These are phyloP conservation scores for Nakaseomyces glabratus DNA, from an alignment of 1,139 yeast species.

Conservation along the genomic window DNA sequence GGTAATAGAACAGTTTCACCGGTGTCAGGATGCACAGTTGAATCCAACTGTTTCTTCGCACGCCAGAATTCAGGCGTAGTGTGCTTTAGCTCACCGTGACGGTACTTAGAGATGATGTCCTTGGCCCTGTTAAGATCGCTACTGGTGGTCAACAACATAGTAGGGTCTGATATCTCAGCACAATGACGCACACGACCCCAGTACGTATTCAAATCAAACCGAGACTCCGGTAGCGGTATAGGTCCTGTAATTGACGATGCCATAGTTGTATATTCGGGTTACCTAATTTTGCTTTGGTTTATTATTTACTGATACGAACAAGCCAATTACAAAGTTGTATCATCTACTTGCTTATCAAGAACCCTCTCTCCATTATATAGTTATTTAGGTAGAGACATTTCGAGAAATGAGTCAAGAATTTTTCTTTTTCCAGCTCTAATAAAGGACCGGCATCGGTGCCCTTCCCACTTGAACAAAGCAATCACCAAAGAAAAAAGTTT, in stretches of 20 bases:
- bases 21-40: slow-evolving; percentile 89
- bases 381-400: no score
- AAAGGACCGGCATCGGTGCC: no score
- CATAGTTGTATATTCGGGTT: no score
- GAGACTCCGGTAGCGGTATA: slow-evolving; percentile 67
- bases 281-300: no score
- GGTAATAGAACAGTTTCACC: slow-evolving; percentile 89
- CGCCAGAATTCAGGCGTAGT: slow-evolving; percentile 84
- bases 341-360: no score
- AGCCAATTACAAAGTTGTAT: no score
- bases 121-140: slow-evolving; percentile 58
- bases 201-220: slow-evolving; percentile 69
- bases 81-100: slow-evolving; percentile 48
- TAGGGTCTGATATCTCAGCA: slow-evolving; percentile 85
- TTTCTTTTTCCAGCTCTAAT: no score
- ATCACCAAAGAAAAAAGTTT: no score
- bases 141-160: slow-evolving; percentile 70
- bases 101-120: slow-evolving; percentile 57
- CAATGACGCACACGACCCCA: slow-evolving; percentile 93
- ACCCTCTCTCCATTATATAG: no score
- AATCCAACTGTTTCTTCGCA: slow-evolving; percentile 77
- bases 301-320: no score
- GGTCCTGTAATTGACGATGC: slow-evolving; percentile 84
- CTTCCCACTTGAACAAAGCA: no score
- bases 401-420: no score